These are phyloP conservation scores for Fonsecaea pedrosoi DNA, from an alignment of 2,329 filamentous ascomycete genomes.

Conservation along the genomic window DNA sequence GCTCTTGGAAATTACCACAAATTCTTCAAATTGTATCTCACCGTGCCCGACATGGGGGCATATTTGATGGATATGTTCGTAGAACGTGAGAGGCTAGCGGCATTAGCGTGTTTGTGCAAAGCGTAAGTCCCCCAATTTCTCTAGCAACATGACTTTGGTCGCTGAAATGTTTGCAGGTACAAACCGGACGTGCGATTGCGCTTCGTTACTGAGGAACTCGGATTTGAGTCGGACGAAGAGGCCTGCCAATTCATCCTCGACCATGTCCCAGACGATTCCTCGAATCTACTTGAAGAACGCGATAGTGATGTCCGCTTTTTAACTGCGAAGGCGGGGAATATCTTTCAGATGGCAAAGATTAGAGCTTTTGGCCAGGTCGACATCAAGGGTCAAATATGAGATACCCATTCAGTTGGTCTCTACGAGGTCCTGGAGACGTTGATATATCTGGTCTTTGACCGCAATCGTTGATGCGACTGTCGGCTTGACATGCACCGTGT, in stretches of 20 bases:
- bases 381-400: conserved; percentile 89
- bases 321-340: conserved; percentile 71
- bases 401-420: not conserved
- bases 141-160: not conserved
- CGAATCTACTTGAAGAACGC: conserved; percentile 75
- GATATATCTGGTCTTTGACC: not conserved
- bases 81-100: conserved; percentile 86
- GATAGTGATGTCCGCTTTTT: conserved; percentile 75
- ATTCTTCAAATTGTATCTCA: conserved; percentile 95
- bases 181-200: conserved; percentile 87
- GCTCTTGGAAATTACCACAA: conserved; percentile 96
- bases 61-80: conserved; percentile 99
- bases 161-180: conserved; percentile 70
- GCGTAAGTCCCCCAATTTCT: conserved; percentile 68
- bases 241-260: conserved; percentile 90
- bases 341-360: conserved; percentile 76
- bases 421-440: not conserved
- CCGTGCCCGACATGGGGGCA: conserved; percentile 94
- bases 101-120: conserved; percentile 91
- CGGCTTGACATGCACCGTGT: not conserved
- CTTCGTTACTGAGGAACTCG: conserved; percentile 94
- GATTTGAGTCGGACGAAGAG: conserved; percentile 90
- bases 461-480: not conserved
- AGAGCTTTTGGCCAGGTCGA: conserved; percentile 86
- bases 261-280: conserved; percentile 66